Evolutionary conservation across 345 rosid species (phyloP), one percentile per base, ranked within the genome.

Genomic region (Eutrema japonicum): DNA sequence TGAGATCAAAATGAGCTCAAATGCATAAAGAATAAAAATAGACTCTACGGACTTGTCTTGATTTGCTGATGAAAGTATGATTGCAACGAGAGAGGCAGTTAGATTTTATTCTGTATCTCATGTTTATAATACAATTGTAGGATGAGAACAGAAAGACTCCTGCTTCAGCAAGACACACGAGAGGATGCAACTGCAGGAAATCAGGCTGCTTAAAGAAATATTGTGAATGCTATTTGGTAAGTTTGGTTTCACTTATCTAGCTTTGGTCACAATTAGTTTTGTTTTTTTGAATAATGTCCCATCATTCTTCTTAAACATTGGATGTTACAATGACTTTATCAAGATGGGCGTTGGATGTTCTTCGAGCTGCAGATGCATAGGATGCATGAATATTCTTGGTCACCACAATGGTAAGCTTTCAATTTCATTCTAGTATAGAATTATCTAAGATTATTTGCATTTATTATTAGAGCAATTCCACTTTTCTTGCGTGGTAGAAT

Each of bases 131-230:
- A 48, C 66, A 66, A 50, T 2, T 68, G 40, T 72, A 85, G 92
- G 89, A 78, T 29, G 94, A 83, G 76, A 53, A 47, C 48, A 83
- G 38, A 74, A 83, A 83, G 74, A 85, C 97, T 74, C 95, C 93
- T 22, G 88, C 81, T 47, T 86, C 93, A 74, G 91, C 90, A 55
- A 84, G 92, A 79, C 97, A 91, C 71, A 84, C 75, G 62, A 84
- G 84, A 76, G 97, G 97, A 79, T 91, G 97, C 86, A 89, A 86
- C 80, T 91, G 97, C 75, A 87, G 50, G 76, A 89, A 75, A 76
- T 91, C 96, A 66, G 81, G 84, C 51, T 91, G 97, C 83, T 78
- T 80, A 55, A 87, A 91, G 84, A 88, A 78, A 79, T 91, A 90
- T 68, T 88, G 96, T 2, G 96, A 90, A 81, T 90, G 96, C 83